A percentile compares a stretch with the other conserved stretches of the same genome.
These are phyloP conservation scores for Stentor coeruleus DNA, from an alignment of 73 alveolate species.

Conservation along the genomic window DNA sequence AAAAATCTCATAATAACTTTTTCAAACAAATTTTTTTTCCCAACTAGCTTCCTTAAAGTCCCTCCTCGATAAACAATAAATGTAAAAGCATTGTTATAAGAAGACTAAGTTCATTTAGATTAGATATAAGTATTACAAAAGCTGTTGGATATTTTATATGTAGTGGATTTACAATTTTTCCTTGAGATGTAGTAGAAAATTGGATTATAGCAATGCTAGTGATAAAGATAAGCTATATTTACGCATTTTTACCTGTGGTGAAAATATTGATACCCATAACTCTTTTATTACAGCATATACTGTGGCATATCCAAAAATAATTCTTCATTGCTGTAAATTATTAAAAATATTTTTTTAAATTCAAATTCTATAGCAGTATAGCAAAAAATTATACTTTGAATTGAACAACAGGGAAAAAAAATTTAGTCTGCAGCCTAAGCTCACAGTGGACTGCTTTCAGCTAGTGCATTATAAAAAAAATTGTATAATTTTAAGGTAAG, in stretches of 20 bases:
- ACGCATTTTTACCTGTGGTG: neutral
- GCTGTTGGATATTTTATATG: neutral
- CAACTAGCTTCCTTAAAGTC: too few species aligned
- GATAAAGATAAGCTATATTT: neutral
- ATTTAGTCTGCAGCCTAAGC: neutral
- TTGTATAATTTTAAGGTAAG: too few species aligned
- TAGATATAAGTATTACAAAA: neutral
- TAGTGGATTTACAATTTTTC: neutral
- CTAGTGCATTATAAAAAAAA: too few species aligned
- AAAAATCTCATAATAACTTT: too few species aligned
- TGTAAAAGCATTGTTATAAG: neutral
- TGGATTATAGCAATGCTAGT: neutral
- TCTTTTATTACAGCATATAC: constrained; percentile 3
- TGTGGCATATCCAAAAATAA: neutral
- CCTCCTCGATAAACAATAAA: too few species aligned
- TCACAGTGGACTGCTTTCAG: neutral
- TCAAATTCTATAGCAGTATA: too few species aligned
- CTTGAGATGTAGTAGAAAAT: neutral
- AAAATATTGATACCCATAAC: neutral
- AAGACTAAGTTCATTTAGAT: neutral
- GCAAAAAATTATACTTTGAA: neutral
- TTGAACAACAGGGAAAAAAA: neutral
- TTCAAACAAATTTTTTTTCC: too few species aligned
- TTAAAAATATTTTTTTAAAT: too few species aligned
- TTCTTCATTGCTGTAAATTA: constrained; percentile 4